phyloP scores from a whole-genome alignment of 345 rosid species.

The Turnera subulata region DNA sequence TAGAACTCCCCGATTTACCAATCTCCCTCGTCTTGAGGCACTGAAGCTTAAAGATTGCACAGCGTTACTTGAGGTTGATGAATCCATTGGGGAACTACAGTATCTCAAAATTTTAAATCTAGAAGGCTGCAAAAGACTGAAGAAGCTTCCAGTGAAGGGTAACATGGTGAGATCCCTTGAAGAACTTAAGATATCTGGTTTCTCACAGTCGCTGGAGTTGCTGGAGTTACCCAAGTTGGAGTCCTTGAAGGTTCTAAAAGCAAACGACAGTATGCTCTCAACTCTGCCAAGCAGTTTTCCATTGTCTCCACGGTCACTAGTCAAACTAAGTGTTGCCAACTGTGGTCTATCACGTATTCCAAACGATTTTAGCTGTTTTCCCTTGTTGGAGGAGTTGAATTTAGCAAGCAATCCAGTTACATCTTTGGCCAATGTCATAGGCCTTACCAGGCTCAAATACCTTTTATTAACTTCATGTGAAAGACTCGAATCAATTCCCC shows the following conservation, averaged over 20 bases:
- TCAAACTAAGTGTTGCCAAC: background rate
- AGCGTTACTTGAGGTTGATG: constrained; percentile 7
- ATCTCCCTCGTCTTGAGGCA: constrained; percentile 17
- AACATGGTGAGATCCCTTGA: too few relatives aligned
- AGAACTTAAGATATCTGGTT: too few relatives aligned
- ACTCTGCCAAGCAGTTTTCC: background rate
- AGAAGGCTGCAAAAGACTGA: background rate
- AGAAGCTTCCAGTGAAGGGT: background rate
- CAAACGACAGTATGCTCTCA: background rate
- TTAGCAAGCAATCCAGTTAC: background rate
- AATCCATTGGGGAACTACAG: background rate
- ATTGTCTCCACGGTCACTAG: background rate
- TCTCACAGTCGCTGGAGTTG: too few relatives aligned
- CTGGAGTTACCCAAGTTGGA: background rate
- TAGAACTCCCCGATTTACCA: constrained; percentile 11
- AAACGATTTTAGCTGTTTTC: background rate
- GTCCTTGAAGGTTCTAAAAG: background rate
- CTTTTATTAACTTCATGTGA: background rate
- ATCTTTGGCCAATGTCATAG: background rate
- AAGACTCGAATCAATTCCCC: background rate
- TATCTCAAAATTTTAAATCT: background rate
- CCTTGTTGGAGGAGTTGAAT: background rate
- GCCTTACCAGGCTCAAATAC: background rate
- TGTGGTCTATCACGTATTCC: background rate
- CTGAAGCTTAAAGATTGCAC: constrained; percentile 22